Evolutionary conservation across 768 basidiomycete genomes (phyloP), one percentile per base, ranked within the genome.

Genomic region (Kwoniella botswanensis): DNA sequence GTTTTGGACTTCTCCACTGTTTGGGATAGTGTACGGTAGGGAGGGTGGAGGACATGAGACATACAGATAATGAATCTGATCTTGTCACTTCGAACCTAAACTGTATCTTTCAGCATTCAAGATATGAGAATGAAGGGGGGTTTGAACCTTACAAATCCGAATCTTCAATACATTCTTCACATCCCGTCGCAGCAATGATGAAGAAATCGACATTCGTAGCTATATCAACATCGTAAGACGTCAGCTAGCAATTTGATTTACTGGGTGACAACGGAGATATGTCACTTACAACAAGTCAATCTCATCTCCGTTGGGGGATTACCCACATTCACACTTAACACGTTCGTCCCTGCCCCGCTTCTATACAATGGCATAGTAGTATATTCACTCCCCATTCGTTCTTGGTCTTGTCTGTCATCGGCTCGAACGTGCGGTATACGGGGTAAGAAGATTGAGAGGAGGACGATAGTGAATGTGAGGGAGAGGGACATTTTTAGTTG

Each of bases 171-270:
- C 81, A 79, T 18, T 64, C 60, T 18, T 44, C 61, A 70, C 82
- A 82, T 0, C 68, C 65, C 0, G 62, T 62, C 3, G 71, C 65
- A 29, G 76, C 75, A 17, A 83, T 74, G 59, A 81, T 63, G 29
- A 81, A 22, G 64, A 78, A 83, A 21, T 79, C 73, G 12, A 82
- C 76, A 57, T 75, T 79, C 12, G 82, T 82, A 41, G 80, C 81
- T 82, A 55, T 50, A 66, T 60, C 43, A 15, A 21, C 10, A 35
- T 12, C 3, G 57, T 53, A n/a, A 57, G 61, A 1, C n/a, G 17
- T 35, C 58, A 13, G 43, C 54, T 15, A 4, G 22, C 35, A 15
- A 26, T 18, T 17, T 46, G 46, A 26, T 56, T 12, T 26, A 12
- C 17, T 56, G 55, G 12, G 35, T 35, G 35, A 35, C 6, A 17